Percentiles rank a stretch among this genome's conserved stretches.
These are phyloP conservation scores for Xylaria sp. DNA, from an alignment of 2,329 filamentous ascomycete species.

Conservation along the genomic window DNA sequence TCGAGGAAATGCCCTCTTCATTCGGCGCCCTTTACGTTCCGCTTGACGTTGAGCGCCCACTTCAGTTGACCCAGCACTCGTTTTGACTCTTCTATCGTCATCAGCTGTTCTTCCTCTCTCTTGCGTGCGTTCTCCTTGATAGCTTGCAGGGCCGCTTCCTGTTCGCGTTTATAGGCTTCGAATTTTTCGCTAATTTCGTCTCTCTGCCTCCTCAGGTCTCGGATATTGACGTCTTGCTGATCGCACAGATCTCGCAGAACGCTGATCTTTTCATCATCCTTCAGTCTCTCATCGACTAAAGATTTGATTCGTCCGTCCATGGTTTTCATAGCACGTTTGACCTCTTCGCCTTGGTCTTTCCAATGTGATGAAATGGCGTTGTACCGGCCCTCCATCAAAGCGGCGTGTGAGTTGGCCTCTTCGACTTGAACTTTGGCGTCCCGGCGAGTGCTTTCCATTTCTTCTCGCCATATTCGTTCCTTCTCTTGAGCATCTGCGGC, in stretches of 20 bases:
- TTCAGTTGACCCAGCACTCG: slow-evolving; percentile 74
- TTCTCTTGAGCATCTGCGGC: slow-evolving; percentile 68
- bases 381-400: slow-evolving; percentile 76
- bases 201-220: slow-evolving; percentile 69
- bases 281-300: slow-evolving; percentile 65
- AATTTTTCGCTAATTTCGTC: slow-evolving; percentile 69
- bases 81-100: slow-evolving; percentile 67
- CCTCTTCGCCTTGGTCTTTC: slow-evolving; percentile 73
- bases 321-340: slow-evolving; percentile 62
- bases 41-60: slow-evolving; percentile 77
- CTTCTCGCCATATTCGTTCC: slow-evolving; percentile 70
- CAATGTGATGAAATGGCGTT: slow-evolving; percentile 74
- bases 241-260: slow-evolving; percentile 76
- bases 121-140: slow-evolving; percentile 68
- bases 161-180: slow-evolving; percentile 71
- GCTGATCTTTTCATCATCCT: slow-evolving; percentile 71
- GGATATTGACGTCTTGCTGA: slow-evolving; percentile 77
- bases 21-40: slow-evolving; percentile 66
- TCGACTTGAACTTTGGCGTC: slow-evolving; percentile 73
- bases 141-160: slow-evolving; percentile 68
- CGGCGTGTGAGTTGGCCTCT: slow-evolving; percentile 71
- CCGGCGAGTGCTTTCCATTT: slow-evolving; percentile 70
- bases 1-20: slow-evolving; percentile 48
- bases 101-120: slow-evolving; percentile 71
- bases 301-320: slow-evolving; percentile 65